Evolutionary conservation across 495 filamentous ascomycete species (phyloP).

Genomic region (Aspergillus cristatus): DNA sequence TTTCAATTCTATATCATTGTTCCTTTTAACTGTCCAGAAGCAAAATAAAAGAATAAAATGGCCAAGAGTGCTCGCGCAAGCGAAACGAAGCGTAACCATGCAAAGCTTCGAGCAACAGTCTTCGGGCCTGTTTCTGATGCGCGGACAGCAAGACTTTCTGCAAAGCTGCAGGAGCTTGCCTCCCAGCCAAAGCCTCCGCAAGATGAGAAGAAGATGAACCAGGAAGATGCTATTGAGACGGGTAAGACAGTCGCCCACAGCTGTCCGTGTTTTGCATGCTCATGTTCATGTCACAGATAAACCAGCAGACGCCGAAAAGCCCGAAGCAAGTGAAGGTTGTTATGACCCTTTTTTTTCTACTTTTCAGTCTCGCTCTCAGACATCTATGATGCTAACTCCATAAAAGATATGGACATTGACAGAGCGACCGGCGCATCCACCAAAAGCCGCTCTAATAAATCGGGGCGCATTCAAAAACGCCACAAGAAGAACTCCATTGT

Average conservation of each 20-base stretch:
- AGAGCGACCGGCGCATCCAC: conserved; percentile 11
- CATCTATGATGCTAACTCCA: conserved; percentile 3
- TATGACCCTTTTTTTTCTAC: not conserved
- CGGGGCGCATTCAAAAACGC: conserved; percentile 31
- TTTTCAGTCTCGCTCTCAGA: not conserved
- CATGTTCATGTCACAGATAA: conserved; percentile 1
- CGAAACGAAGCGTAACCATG: conserved; percentile 66
- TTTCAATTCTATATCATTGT: not conserved
- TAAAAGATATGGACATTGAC: conserved; percentile 34
- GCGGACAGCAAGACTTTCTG: conserved; percentile 66
- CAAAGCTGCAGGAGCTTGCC: conserved; percentile 68
- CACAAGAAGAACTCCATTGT: conserved; percentile 36
- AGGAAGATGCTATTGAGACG: conserved; percentile 8
- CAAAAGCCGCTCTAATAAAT: conserved; percentile 16
- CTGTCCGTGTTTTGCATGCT: not conserved
- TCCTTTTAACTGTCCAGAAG: conserved; percentile 3
- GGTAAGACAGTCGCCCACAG: conserved; percentile 20
- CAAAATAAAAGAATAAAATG: conserved; percentile 41
- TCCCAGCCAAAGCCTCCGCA: conserved; percentile 45
- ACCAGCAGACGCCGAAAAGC: conserved; percentile 8
- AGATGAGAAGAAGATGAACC: conserved; percentile 16
- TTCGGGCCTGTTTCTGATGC: conserved; percentile 72
- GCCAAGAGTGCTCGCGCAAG: conserved; percentile 74
- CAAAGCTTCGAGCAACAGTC: conserved; percentile 61
- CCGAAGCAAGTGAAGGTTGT: conserved; percentile 19